Conservation (phyloP, 345 rosid species). For the Boechera divaricarpa region DNA sequence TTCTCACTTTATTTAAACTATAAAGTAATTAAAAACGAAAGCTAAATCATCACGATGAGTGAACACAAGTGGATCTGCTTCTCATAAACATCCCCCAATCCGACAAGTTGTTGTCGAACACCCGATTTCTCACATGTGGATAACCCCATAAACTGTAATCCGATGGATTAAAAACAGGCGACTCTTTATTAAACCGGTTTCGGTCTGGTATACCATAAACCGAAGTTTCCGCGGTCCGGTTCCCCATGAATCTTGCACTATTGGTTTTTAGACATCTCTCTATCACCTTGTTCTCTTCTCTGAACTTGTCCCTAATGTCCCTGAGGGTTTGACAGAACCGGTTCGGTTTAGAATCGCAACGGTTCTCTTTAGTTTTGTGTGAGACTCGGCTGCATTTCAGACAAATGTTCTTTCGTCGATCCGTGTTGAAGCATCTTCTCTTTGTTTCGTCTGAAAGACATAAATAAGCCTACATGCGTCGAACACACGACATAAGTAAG, state of each 20-base stretch:
- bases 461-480: constrained; percentile 65
- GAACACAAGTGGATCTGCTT: constrained; percentile 64
- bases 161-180: constrained; percentile 74
- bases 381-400: constrained; percentile 58
- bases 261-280: constrained; percentile 70
- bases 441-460: constrained; percentile 66
- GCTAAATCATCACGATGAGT: constrained; percentile 45
- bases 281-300: constrained; percentile 81
- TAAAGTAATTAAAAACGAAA: background rate
- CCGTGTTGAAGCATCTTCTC: constrained; percentile 66
- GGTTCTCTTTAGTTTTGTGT: constrained; percentile 40
- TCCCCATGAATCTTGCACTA: constrained; percentile 44
- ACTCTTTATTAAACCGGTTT: constrained; percentile 49
- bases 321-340: constrained; percentile 49
- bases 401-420: constrained; percentile 64
- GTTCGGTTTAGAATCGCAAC: constrained; percentile 31
- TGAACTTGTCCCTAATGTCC: constrained; percentile 66
- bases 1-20: constrained; percentile 17
- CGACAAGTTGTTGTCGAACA: constrained; percentile 55
- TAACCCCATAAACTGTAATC: constrained; percentile 64
- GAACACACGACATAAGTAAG: background rate
- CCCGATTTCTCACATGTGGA: constrained; percentile 68
- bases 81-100: constrained; percentile 45
- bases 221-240: constrained; percentile 35
- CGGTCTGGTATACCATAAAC: constrained; percentile 23